A percentile compares a stretch with the other conserved stretches of the same genome.
Evolutionary conservation across 164 flowering plant genomes (phyloP).

Genomic region (Annona squamosa): DNA sequence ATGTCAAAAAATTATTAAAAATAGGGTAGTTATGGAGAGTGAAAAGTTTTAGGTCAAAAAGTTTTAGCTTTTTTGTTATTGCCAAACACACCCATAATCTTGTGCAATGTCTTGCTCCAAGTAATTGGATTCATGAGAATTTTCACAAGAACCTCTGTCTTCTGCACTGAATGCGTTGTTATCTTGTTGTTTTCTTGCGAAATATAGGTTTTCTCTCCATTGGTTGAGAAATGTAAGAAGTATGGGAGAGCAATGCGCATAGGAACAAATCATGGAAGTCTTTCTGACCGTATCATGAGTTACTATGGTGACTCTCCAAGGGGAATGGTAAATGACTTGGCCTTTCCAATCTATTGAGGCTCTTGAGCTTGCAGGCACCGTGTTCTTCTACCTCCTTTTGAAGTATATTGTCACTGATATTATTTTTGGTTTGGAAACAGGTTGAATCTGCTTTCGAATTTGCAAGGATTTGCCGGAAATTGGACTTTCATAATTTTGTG

Average conservation of each 20-base stretch:
- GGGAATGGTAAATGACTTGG: conserved; percentile 64
- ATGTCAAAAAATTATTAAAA: too few relatives aligned
- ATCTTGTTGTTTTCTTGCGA: background rate
- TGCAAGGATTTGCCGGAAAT: conserved; percentile 88
- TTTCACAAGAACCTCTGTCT: background rate
- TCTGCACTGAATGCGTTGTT: background rate
- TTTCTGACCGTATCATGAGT: conserved; percentile 98
- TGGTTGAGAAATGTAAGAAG: conserved; percentile 94
- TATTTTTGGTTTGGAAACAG: conserved; percentile 30
- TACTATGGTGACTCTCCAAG: conserved; percentile 97
- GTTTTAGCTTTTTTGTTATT: too few relatives aligned
- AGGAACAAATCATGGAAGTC: conserved; percentile 97
- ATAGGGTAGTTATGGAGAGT: too few relatives aligned
- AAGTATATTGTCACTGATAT: conserved; percentile 4
- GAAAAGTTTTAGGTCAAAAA: too few relatives aligned
- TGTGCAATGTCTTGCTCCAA: too few relatives aligned
- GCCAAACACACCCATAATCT: too few relatives aligned
- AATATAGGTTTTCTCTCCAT: conserved; percentile 83
- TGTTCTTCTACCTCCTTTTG: background rate
- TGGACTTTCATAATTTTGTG: conserved; percentile 89
- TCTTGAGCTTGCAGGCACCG: background rate
- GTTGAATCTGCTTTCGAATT: conserved; percentile 99
- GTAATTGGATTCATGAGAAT: background rate
- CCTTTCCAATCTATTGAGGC: conserved; percentile 2
- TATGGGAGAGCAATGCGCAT: conserved; percentile 99